Evolutionary conservation across 2,329 filamentous ascomycete species (phyloP).

Genomic region (Chaetothyriales sp.): DNA sequence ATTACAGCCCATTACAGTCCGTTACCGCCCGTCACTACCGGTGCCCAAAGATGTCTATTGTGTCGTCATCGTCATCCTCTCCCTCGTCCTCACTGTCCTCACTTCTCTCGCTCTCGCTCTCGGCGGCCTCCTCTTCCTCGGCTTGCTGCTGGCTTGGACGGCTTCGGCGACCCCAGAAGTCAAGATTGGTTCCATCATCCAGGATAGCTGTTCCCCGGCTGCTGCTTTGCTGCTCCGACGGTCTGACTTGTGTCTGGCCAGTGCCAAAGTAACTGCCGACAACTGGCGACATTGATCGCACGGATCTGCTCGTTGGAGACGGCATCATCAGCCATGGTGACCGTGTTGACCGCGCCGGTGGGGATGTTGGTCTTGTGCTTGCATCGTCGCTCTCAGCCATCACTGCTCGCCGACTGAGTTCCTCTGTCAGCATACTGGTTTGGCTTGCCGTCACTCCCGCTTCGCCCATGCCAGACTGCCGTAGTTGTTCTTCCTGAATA

Average conservation of each 20-base stretch:
- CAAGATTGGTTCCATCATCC: conserved; percentile 42
- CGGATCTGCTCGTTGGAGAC: conserved; percentile 20
- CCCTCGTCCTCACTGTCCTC: conserved; percentile 31
- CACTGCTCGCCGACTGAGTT: conserved; percentile 7
- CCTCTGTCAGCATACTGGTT: conserved; percentile 11
- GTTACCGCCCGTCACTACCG: not conserved
- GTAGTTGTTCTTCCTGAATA: conserved; percentile 8
- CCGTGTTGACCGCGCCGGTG: conserved; percentile 12
- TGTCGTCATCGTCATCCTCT: conserved; percentile 29
- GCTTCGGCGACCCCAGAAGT: conserved; percentile 40
- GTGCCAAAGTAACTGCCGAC: conserved; percentile 33
- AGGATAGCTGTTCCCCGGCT: conserved; percentile 23
- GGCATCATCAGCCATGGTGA: conserved; percentile 22
- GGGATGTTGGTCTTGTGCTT: conserved; percentile 16
- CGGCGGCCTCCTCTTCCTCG: conserved; percentile 19
- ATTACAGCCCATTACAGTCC: too few species aligned
- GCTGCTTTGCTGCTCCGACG: conserved; percentile 11
- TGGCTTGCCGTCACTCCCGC: conserved; percentile 16
- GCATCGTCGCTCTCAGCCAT: conserved; percentile 11
- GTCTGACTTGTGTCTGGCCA: conserved; percentile 17
- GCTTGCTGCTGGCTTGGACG: conserved; percentile 20
- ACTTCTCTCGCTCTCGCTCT: conserved; percentile 21
- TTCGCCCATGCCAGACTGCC: conserved; percentile 18
- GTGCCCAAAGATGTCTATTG: not conserved
- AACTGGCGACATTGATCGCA: conserved; percentile 27